phyloP scores from a whole-genome alignment of 2,329 filamentous ascomycete species.

The Chaetomium sp. region DNA sequence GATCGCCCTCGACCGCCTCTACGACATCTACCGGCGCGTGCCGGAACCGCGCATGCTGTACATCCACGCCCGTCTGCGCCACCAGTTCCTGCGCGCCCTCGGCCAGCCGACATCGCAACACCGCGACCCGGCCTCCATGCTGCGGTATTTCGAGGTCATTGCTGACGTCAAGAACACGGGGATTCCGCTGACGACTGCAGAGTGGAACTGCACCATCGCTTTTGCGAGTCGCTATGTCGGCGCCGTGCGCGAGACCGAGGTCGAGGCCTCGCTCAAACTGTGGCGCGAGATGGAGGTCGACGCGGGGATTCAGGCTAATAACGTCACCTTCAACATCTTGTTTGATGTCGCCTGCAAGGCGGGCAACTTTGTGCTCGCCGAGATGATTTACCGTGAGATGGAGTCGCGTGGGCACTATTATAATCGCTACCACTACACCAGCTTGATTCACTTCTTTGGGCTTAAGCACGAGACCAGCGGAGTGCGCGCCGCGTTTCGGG shows the following conservation, averaged over 20 bases:
- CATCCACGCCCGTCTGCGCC: conserved; percentile 48
- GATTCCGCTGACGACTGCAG: conserved; percentile 56
- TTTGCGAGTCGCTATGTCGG: conserved; percentile 69
- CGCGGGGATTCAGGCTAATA: conserved; percentile 57
- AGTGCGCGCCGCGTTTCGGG: conserved; percentile 69
- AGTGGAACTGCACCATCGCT: conserved; percentile 82
- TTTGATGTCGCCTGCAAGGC: conserved; percentile 84
- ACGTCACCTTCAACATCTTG: conserved; percentile 87
- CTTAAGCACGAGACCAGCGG: conserved; percentile 65
- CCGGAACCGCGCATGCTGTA: conserved; percentile 48
- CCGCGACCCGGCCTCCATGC: conserved; percentile 56
- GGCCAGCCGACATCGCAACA: conserved; percentile 48
- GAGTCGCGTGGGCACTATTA: conserved; percentile 57
- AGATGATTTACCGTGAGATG: conserved; percentile 83
- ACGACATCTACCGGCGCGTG: conserved; percentile 42
- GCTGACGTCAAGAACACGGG: conserved; percentile 74
- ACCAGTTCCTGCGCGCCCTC: conserved; percentile 60
- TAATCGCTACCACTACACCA: conserved; percentile 75
- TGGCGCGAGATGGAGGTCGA: conserved; percentile 88
- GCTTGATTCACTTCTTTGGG: conserved; percentile 78
- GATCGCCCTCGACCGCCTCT: conserved; percentile 39
- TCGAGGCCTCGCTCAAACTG: conserved; percentile 64
- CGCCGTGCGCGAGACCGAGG: conserved; percentile 49
- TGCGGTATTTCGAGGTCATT: conserved; percentile 75
- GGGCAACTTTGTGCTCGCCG: conserved; percentile 74